Evolutionary conservation across 495 filamentous ascomycete species (phyloP).

Genomic region (Astrothelium macrocarpum): DNA sequence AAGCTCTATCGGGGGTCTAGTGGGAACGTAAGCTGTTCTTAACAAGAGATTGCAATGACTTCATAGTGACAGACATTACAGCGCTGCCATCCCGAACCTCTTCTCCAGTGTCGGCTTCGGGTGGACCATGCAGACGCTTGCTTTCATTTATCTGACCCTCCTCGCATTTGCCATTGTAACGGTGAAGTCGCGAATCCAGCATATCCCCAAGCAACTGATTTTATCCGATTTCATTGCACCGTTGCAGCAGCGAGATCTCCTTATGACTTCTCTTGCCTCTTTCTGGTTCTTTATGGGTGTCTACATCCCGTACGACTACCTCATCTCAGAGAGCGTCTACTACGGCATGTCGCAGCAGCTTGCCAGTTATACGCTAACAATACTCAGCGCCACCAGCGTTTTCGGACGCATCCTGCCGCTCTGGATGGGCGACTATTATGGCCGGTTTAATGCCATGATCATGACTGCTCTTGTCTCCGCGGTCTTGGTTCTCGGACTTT

Average conservation of each 20-base stretch:
- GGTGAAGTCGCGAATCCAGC: slow-evolving; percentile 39
- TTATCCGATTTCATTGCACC: slow-evolving; percentile 18
- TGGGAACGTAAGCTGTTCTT: slow-evolving; percentile 16
- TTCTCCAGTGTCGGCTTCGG: slow-evolving; percentile 42
- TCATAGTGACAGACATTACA: slow-evolving; percentile 36
- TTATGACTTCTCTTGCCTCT: slow-evolving; percentile 21
- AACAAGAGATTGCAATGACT: slow-evolving; percentile 15
- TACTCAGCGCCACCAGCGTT: not conserved
- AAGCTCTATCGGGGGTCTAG: slow-evolving; percentile 34
- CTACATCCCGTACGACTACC: slow-evolving; percentile 48
- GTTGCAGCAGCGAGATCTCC: slow-evolving; percentile 14
- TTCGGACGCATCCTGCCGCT: not conserved
- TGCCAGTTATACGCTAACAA: slow-evolving; percentile 7
- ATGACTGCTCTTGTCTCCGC: slow-evolving; percentile 42
- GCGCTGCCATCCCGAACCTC: slow-evolving; percentile 20
- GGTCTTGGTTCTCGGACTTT: slow-evolving; percentile 58
- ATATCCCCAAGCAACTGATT: slow-evolving; percentile 23
- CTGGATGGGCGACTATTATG: slow-evolving; percentile 5
- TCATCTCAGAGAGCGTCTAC: slow-evolving; percentile 42
- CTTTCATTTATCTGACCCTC: slow-evolving; percentile 46
- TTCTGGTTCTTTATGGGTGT: slow-evolving; percentile 44
- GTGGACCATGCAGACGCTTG: slow-evolving; percentile 51
- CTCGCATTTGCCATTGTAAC: slow-evolving; percentile 35
- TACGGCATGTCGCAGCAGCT: slow-evolving; percentile 40
- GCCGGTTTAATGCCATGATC: slow-evolving; percentile 21